phyloP scores from a whole-genome alignment of 2,329 filamentous ascomycete genomes.

The Neophaeococcomyces aloes region DNA sequence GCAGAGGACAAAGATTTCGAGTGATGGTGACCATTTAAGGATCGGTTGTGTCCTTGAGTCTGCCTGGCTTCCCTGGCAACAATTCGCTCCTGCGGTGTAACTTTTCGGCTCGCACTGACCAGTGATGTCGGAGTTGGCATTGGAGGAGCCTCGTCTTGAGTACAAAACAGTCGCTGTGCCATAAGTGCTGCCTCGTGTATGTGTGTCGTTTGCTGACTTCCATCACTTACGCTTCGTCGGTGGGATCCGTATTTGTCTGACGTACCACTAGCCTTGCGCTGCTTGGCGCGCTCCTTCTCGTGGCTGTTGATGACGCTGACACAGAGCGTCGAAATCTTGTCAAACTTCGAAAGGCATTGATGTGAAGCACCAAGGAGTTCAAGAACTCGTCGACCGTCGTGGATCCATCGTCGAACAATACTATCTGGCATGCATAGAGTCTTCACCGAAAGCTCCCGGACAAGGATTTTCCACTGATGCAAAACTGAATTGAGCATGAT shows the following conservation, averaged over 20 bases:
- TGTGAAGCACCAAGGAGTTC: conserved; percentile 39
- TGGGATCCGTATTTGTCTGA: not conserved
- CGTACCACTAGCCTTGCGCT: not conserved
- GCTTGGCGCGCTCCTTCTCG: conserved; percentile 7
- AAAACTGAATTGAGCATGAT: conserved; percentile 37
- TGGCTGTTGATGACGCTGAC: conserved; percentile 8
- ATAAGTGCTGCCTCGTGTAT: not conserved
- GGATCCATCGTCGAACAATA: conserved; percentile 39
- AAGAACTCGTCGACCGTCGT: conserved; percentile 39
- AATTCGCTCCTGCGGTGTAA: conserved; percentile 1
- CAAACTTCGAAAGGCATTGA: conserved; percentile 30
- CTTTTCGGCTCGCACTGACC: not conserved
- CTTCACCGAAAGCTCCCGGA: conserved; percentile 38
- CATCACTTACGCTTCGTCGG: conserved; percentile 6
- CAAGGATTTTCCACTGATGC: conserved; percentile 39
- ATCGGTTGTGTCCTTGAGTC: too few species aligned
- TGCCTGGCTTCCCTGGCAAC: too few species aligned
- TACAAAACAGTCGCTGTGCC: not conserved
- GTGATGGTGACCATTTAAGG: too few species aligned
- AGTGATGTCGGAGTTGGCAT: not conserved
- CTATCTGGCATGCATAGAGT: conserved; percentile 43
- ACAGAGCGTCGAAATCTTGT: conserved; percentile 28
- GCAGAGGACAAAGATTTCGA: too few species aligned
- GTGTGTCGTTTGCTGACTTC: not conserved
- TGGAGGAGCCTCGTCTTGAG: not conserved